A percentile compares a stretch with the other conserved stretches of the same genome.
These are phyloP conservation scores for Stemphylium vesicarium DNA, from an alignment of 2,329 filamentous ascomycete species.

Conservation along the genomic window DNA sequence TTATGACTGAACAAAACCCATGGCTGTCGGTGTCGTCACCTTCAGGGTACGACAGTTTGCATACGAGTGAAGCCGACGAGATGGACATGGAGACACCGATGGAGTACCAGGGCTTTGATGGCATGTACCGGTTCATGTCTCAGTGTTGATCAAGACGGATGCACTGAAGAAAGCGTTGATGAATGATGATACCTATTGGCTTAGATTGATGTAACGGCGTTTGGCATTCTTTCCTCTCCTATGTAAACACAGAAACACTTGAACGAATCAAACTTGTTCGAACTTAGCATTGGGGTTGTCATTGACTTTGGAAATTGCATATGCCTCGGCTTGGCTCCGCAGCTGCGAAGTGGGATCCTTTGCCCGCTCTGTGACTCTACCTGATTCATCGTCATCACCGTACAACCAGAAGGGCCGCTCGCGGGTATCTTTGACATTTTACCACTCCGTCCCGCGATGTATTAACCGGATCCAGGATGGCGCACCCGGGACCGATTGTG, in stretches of 20 bases:
- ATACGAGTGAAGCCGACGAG: constrained; percentile 59
- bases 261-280: not conserved
- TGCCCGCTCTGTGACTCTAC: no score
- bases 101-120: constrained; percentile 68
- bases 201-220: constrained; percentile 32
- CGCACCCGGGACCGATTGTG: not conserved
- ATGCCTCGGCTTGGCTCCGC: not conserved
- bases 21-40: constrained; percentile 57
- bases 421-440: no score
- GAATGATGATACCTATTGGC: constrained; percentile 34
- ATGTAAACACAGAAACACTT: constrained; percentile 20
- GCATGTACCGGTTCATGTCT: constrained; percentile 70
- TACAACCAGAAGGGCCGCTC: no score
- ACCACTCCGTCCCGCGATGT: not conserved
- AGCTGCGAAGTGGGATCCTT: not conserved
- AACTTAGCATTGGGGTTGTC: not conserved
- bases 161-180: constrained; percentile 10
- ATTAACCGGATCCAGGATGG: not conserved
- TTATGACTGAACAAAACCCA: constrained; percentile 55
- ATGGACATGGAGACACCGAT: constrained; percentile 51
- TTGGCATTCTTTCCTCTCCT: constrained; percentile 26
- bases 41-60: constrained; percentile 65
- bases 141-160: constrained; percentile 60
- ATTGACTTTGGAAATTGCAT: not conserved
- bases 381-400: no score